These are phyloP conservation scores for Backusella sp. DNA, from an alignment of 192 early-diverging fungal species.

Conservation along the genomic window DNA sequence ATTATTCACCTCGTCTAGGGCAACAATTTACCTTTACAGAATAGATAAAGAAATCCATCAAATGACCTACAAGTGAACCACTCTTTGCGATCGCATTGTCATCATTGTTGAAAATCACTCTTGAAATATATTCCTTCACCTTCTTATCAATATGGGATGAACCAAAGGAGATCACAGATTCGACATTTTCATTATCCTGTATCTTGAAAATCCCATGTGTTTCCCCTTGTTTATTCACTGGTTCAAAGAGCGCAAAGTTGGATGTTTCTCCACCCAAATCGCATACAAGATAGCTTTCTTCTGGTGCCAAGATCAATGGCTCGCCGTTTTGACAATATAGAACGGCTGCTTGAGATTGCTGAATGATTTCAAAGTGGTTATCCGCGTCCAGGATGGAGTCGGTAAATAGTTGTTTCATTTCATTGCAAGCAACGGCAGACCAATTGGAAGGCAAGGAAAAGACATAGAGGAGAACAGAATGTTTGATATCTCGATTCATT, in stretches of 20 bases:
- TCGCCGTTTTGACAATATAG: background rate
- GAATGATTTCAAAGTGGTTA: background rate
- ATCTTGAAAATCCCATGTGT: too few relatives aligned
- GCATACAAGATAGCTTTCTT: background rate
- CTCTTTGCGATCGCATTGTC: background rate
- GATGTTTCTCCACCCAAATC: background rate
- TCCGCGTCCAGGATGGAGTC: background rate
- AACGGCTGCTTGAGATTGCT: background rate
- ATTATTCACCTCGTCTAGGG: too few relatives aligned
- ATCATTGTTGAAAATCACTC: background rate
- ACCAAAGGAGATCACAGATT: background rate
- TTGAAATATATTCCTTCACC: background rate
- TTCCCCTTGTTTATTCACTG: background rate
- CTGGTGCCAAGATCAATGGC: background rate
- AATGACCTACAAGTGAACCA: background rate
- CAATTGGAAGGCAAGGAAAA: background rate
- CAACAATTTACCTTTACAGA: background rate
- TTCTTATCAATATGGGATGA: background rate
- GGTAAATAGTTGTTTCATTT: background rate
- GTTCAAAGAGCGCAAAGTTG: background rate
- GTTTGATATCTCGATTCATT: background rate
- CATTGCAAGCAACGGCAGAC: background rate
- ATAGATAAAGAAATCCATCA: background rate
- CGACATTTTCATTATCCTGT: background rate
- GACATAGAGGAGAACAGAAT: background rate